Base-by-base conservation (phyloP, 1,139 yeast genomes). In the Pichia sp. region DNA sequence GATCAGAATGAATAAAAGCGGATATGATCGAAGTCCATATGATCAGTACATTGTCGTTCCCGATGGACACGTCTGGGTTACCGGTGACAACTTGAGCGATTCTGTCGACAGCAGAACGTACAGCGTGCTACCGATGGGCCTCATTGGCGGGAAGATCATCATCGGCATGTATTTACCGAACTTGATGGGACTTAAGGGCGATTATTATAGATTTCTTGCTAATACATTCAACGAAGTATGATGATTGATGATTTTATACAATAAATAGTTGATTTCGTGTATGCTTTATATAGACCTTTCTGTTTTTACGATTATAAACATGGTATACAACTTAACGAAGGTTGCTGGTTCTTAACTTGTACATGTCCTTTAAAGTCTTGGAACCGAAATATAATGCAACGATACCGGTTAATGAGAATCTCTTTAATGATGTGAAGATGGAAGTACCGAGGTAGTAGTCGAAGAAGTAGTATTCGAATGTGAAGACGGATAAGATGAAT, bases 21-120 rank as follows among this genome's bases (percentile, higher is more conserved):
- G 52, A 7, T 42, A 67, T 19, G 38, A 40, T 17, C 41, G 53
- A n/a, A 39, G 38, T 36, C 54, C 56, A 4, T 74, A 54, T 58
- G 75, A 82, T 58, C 78, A 79, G 50, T 86, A 70, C 58, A 80
- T 88, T 9, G 70, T 69, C 46, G 85, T 88, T 0, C 96, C 96
- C 0, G 79, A 81, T 48, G 99, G 99, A 4, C 99, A 94, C 67
- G 89, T 90, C 40, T 94, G 98, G 98, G 85, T 91, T 5, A 89
- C 97, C 0, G 99, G 99, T 2, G 99, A 93, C 62, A 93, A 93
- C 61, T 66, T 93, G 49, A 77, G 89, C 35, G 90, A 84, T 57
- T 87, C 96, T n/a, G 69, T 91, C 46, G 99, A 94, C 59, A 89
- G 96, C 7, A 70, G 99, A 55, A 80, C 90, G 0, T 93, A 93